Evolutionary conservation across 441 rosid genomes (phyloP), one percentile per base, ranked within the genome.

Genomic region (Rhodomyrtus psidioides): DNA sequence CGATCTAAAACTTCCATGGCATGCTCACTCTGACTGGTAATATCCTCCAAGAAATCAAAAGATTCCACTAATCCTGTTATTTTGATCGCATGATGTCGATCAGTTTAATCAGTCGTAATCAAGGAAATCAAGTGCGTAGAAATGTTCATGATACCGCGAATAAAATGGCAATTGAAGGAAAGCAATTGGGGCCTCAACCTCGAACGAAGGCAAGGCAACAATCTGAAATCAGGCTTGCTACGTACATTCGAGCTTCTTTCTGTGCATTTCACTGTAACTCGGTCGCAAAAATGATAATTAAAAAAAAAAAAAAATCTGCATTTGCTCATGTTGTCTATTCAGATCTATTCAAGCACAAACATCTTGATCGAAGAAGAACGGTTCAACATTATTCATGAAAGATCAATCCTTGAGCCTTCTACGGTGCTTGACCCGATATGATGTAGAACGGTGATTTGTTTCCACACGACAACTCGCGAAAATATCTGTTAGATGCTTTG

Each of bases 341-440:
- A 95, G 94, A 91, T 87, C 82, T 85, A 19, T 21, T 13, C 2
- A 90, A 53, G 81, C 10, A 84, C 28, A 74, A 88, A 55, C 75
- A 81, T 21, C 84, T 93, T 13, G 89, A 86, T 42, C 92, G 96
- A 95, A 88, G 85, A 83, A 92, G 76, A 12, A 19, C 91, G 96
- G 19, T 90, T 90, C 70, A 53, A 89, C 83, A 93, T 51, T 12
- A 51, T 12, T 12, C 53, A 12, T 8, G 53, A 51, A 89, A 42
- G 93, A 91, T 12, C 83, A 79, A 12, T 84, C 86, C 21, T 55
- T 83, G 53, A 90, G 86, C 85, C 96, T 94, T 81, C 34, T 90
- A 59, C 94, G 91, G 86, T 89, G 84, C 70, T 49, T 10, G 4
- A 49, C 12, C 13, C 51, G 14, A 51, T 51, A 51, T 51, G 53